Conservation (phyloP, 176 grass and related monocot species). For the Musa beccarii region DNA sequence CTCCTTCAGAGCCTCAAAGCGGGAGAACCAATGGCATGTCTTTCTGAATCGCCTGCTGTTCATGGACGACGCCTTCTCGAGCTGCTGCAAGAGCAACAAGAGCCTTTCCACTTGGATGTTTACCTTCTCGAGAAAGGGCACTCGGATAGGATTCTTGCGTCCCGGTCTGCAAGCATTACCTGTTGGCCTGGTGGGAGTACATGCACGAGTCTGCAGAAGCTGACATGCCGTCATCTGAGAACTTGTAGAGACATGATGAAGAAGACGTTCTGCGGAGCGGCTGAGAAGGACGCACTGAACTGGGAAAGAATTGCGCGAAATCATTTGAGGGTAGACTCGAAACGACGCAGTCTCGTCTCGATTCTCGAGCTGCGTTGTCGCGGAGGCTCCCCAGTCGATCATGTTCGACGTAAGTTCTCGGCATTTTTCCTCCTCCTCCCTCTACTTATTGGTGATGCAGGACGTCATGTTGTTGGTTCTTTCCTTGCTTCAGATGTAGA, state of each 20-base stretch:
- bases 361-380: not conserved
- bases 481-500: not conserved
- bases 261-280: not conserved
- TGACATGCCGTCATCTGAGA: not conserved
- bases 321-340: too few species aligned
- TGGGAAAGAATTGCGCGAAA: not conserved
- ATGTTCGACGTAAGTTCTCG: not conserved
- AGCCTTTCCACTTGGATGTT: not conserved
- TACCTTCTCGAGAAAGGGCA: not conserved
- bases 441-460: not conserved
- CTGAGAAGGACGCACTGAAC: not conserved
- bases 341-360: not conserved
- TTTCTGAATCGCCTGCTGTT: not conserved
- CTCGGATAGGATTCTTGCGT: not conserved
- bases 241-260: not conserved
- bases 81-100: conserved; percentile 4
- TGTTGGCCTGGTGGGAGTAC: not conserved
- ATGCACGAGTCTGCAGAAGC: not conserved
- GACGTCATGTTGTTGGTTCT: too few species aligned
- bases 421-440: not conserved
- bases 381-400: not conserved
- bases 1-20: not conserved
- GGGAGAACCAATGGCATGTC: not conserved
- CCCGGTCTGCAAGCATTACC: not conserved
- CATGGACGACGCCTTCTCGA: not conserved